phyloP scores from a whole-genome alignment of 2,329 filamentous ascomycete species.

The Fusarium sp. region DNA sequence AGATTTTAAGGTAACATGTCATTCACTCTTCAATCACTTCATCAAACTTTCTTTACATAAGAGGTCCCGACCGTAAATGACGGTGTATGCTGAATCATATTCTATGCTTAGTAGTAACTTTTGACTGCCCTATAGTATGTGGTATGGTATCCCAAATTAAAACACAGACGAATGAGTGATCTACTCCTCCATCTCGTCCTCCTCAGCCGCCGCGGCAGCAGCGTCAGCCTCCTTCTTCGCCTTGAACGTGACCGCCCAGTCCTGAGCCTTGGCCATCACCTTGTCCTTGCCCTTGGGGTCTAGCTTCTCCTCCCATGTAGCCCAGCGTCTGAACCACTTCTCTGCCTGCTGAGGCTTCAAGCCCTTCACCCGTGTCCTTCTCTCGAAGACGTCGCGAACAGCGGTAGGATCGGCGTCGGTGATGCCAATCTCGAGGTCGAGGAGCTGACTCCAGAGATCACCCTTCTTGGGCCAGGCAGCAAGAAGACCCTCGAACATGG shows the following conservation, averaged over 20 bases:
- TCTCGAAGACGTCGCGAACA: constrained; percentile 85
- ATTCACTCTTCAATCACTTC: neutral
- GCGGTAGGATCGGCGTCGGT: constrained; percentile 69
- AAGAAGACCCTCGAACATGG: constrained; percentile 92
- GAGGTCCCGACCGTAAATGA: neutral
- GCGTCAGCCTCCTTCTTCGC: constrained; percentile 60
- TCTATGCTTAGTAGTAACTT: constrained; percentile 44
- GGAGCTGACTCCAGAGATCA: constrained; percentile 92
- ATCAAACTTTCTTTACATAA: neutral
- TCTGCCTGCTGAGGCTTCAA: constrained; percentile 88
- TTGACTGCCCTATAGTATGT: constrained; percentile 41
- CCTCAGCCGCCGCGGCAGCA: constrained; percentile 48
- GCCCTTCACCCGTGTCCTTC: constrained; percentile 77
- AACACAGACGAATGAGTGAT: constrained; percentile 21
- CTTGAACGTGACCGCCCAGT: constrained; percentile 74
- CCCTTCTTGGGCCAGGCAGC: constrained; percentile 89
- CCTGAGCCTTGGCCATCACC: constrained; percentile 79
- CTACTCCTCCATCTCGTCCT: constrained; percentile 57
- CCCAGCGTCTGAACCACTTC: constrained; percentile 93
- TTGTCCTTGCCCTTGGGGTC: constrained; percentile 78
- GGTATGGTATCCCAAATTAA: constrained; percentile 47
- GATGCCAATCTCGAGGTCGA: constrained; percentile 84
- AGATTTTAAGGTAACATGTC: neutral
- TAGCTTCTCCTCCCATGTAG: constrained; percentile 84
- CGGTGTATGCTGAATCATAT: constrained; percentile 28